Conservation (phyloP, 2,329 filamentous ascomycete species). For the Microcyclospora pomicola region DNA sequence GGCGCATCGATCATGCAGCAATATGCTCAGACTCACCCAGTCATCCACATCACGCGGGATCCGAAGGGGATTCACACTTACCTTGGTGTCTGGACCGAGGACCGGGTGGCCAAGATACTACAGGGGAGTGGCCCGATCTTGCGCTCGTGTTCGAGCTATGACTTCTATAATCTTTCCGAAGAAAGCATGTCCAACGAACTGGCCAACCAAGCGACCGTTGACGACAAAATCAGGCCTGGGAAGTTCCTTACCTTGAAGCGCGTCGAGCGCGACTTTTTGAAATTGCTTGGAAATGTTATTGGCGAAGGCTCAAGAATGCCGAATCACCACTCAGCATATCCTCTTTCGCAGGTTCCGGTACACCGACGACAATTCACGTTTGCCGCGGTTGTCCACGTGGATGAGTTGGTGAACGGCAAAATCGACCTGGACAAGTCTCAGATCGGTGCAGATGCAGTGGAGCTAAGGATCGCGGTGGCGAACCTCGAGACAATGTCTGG, state of each 20-base stretch:
- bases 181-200: slow-evolving; percentile 18
- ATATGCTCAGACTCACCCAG: slow-evolving; percentile 51
- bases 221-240: slow-evolving; percentile 27
- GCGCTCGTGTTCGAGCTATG: slow-evolving; percentile 54
- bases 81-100: slow-evolving; percentile 39
- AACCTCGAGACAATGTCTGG: not conserved
- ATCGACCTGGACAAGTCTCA: slow-evolving; percentile 52
- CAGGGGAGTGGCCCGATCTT: slow-evolving; percentile 45
- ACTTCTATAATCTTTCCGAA: slow-evolving; percentile 64
- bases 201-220: slow-evolving; percentile 6
- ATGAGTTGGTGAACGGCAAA: slow-evolving; percentile 38
- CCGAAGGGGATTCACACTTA: slow-evolving; percentile 50
- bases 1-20: slow-evolving; percentile 47
- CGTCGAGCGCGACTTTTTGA: slow-evolving; percentile 55
- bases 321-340: slow-evolving; percentile 50
- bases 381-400: slow-evolving; percentile 48
- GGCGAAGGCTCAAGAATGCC: slow-evolving; percentile 38
- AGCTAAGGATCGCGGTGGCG: slow-evolving; percentile 40
- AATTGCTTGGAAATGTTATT: slow-evolving; percentile 50
- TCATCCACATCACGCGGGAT: slow-evolving; percentile 57
- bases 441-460: slow-evolving; percentile 53
- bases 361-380: slow-evolving; percentile 53
- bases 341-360: slow-evolving; percentile 46
- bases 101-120: slow-evolving; percentile 45
- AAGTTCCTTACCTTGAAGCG: slow-evolving; percentile 55